These are phyloP conservation scores for Magnaporthiopsis incrustans DNA, from an alignment of 2,329 filamentous ascomycete genomes.

Conservation along the genomic window DNA sequence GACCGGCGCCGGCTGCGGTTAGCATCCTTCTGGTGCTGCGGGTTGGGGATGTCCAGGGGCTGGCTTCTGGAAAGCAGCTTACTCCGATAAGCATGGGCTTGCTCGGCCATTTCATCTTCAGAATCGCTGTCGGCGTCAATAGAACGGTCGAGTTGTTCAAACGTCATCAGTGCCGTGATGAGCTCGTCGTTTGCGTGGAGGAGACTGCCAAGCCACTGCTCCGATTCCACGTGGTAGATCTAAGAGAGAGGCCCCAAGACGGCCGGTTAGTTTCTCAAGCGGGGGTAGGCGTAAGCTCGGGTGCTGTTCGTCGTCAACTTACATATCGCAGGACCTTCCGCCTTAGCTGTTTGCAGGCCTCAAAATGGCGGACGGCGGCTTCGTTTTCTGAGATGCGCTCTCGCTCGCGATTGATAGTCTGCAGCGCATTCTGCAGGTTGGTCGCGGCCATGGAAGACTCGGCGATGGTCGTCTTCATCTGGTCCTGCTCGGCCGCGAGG, in stretches of 20 bases:
- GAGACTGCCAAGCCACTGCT: conserved; percentile 85
- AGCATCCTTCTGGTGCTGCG: not conserved
- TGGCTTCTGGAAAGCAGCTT: conserved; percentile 18
- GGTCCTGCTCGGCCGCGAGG: conserved; percentile 77
- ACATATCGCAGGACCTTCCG: conserved; percentile 80
- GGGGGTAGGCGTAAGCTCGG: not conserved
- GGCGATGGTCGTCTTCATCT: conserved; percentile 82
- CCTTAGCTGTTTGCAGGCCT: conserved; percentile 77
- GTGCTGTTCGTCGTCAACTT: conserved; percentile 20
- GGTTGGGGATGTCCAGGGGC: conserved; percentile 11
- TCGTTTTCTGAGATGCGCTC: conserved; percentile 82
- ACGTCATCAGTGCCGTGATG: conserved; percentile 88
- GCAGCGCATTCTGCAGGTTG: conserved; percentile 78
- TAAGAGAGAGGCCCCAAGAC: conserved; percentile 20
- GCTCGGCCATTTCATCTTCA: conserved; percentile 59
- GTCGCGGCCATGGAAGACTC: conserved; percentile 86
- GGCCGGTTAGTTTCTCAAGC: not conserved
- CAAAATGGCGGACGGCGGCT: conserved; percentile 68
- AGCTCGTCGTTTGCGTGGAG: conserved; percentile 94
- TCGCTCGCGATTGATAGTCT: conserved; percentile 82
- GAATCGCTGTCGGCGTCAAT: conserved; percentile 69
- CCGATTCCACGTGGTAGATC: conserved; percentile 85
- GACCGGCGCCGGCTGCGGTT: not conserved
- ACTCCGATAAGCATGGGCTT: conserved; percentile 58
- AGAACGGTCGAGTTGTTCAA: conserved; percentile 84